A percentile compares a stretch with the other conserved stretches of the same genome.
Evolutionary conservation across 352 stramenopile species (phyloP).

Genomic region (Phytophthora litchii): DNA sequence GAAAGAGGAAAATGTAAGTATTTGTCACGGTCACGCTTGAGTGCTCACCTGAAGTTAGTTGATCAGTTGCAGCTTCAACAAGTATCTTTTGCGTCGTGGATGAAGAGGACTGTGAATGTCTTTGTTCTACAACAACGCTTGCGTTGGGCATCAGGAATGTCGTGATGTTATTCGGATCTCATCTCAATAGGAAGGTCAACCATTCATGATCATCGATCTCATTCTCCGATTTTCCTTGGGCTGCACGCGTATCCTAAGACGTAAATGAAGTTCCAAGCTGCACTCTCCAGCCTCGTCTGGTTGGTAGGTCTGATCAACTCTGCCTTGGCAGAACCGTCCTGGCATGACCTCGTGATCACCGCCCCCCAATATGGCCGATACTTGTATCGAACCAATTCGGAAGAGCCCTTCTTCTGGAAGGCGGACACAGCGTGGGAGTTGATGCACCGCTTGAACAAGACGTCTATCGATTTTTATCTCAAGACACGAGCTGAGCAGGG

Average conservation of each 20-base stretch:
- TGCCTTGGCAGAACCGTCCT: constrained; percentile 11
- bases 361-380: constrained; percentile 22
- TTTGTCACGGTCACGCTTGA: too few relatives aligned
- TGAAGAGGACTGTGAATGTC: too few relatives aligned
- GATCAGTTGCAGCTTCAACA: too few relatives aligned
- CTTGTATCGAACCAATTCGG: constrained; percentile 17
- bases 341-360: constrained; percentile 28
- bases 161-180: too few relatives aligned
- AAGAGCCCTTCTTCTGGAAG: constrained; percentile 33
- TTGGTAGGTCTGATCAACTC: constrained; percentile 3
- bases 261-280: constrained; percentile 18
- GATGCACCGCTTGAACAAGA: constrained; percentile 34
- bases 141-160: too few relatives aligned
- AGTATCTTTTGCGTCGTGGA: too few relatives aligned
- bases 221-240: constrained; percentile 2
- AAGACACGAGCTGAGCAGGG: constrained; percentile 27
- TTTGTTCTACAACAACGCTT: too few relatives aligned
- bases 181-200: too few relatives aligned
- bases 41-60: too few relatives aligned
- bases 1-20: too few relatives aligned
- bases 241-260: too few relatives aligned
- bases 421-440: constrained; percentile 35
- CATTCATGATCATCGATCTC: too few relatives aligned
- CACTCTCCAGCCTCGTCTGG: not conserved
- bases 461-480: constrained; percentile 37